phyloP scores from a whole-genome alignment of 345 rosid species.

The Dimocarpus longan region DNA sequence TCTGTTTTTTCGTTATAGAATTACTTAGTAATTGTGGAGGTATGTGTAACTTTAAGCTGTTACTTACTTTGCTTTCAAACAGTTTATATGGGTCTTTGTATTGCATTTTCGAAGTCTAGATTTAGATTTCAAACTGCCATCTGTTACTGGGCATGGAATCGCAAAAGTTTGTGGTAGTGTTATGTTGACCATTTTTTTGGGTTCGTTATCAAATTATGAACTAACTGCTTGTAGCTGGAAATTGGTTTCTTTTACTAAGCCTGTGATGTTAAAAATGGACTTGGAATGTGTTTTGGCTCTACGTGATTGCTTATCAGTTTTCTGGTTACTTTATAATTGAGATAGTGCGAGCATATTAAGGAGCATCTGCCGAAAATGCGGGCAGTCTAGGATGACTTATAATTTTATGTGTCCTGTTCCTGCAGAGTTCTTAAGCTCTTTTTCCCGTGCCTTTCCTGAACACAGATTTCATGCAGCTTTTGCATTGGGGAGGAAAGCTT shows the following conservation, averaged over 20 bases:
- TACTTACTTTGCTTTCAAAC: not conserved
- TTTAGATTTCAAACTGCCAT: not conserved
- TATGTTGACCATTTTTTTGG: too few relatives aligned
- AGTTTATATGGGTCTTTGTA: not conserved
- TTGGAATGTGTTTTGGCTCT: not conserved
- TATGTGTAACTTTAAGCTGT: not conserved
- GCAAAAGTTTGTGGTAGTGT: not conserved
- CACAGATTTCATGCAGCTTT: slow-evolving; percentile 67
- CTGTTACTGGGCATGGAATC: not conserved
- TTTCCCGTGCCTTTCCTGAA: slow-evolving; percentile 23
- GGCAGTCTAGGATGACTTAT: slow-evolving; percentile 36
- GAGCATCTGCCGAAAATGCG: slow-evolving; percentile 31
- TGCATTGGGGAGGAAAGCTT: slow-evolving; percentile 97
- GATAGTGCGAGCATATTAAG: not conserved
- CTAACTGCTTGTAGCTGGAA: not conserved
- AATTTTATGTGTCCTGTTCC: not conserved
- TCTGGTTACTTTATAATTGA: not conserved
- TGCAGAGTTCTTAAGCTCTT: not conserved
- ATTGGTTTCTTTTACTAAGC: not conserved
- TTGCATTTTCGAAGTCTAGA: not conserved
- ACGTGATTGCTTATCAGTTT: not conserved
- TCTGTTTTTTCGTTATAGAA: too few relatives aligned
- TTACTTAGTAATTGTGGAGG: not conserved
- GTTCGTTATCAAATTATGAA: not conserved
- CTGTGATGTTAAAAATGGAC: not conserved